A percentile compares a stretch with the other conserved stretches of the same genome.
Conservation (phyloP, 768 basidiomycete species). For the Rhizopogon vinicolor region DNA sequence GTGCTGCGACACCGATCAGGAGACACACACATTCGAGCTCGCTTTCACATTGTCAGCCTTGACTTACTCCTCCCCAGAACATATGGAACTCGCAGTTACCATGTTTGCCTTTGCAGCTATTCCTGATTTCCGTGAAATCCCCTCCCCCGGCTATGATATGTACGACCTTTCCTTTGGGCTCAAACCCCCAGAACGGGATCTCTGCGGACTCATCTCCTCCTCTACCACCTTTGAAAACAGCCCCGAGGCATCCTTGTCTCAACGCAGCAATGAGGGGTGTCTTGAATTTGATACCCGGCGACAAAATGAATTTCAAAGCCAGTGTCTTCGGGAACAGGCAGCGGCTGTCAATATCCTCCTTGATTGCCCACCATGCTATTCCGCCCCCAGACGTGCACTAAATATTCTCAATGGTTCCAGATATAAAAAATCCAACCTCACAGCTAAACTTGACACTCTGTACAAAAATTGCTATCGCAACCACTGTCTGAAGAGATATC, state of each 20-base stretch:
- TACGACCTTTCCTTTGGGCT: conserved; percentile 7
- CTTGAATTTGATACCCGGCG: not conserved
- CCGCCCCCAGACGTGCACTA: not conserved
- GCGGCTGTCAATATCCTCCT: not conserved
- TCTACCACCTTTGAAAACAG: not conserved
- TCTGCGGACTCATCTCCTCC: not conserved
- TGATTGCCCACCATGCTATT: conserved; percentile 12
- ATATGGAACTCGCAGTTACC: conserved; percentile 15
- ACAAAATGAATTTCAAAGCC: not conserved
- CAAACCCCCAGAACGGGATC: not conserved
- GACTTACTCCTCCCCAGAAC: conserved; percentile 17
- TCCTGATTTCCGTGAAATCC: conserved; percentile 4
- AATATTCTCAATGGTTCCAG: not conserved
- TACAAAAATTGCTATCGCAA: conserved; percentile 15
- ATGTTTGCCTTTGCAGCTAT: conserved; percentile 25
- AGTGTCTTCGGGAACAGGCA: not conserved
- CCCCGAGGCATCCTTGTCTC: conserved; percentile 4
- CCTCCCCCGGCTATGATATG: conserved; percentile 5
- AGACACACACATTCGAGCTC: conserved; percentile 11
- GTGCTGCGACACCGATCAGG: conserved; percentile 7
- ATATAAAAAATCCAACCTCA: conserved; percentile 3
- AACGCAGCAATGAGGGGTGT: not conserved
- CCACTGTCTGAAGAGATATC: conserved; percentile 5
- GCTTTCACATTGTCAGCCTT: conserved; percentile 27
- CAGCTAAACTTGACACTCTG: not conserved